These are phyloP conservation scores for Castanea crenata DNA, from an alignment of 306 rosid genomes.

Conservation along the genomic window DNA sequence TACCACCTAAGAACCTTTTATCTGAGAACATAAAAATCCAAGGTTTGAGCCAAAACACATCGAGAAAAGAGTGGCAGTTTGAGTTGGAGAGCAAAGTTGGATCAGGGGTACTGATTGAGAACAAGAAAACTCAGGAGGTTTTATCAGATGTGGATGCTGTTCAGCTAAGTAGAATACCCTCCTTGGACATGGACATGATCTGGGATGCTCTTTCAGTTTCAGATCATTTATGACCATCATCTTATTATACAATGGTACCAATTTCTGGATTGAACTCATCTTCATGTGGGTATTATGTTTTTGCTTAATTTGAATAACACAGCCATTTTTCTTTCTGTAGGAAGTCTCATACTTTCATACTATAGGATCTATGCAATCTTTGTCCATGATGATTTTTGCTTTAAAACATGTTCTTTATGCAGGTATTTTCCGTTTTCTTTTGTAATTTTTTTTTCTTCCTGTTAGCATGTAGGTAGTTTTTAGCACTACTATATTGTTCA, in stretches of 20 bases:
- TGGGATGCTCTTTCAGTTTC: conserved; percentile 89
- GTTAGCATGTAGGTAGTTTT: neutral
- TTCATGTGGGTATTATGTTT: neutral
- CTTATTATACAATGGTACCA: neutral
- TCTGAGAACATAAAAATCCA: conserved; percentile 23
- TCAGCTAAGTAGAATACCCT: conserved; percentile 92
- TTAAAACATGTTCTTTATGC: neutral
- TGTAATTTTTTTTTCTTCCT: neutral
- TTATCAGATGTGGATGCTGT: conserved; percentile 55
- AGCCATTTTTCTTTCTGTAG: conserved; percentile 1
- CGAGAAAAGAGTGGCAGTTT: conserved; percentile 37
- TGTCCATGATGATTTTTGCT: neutral
- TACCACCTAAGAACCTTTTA: conserved; percentile 19
- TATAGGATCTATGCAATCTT: neutral
- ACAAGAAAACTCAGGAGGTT: conserved; percentile 45
- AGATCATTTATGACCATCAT: conserved; percentile 38
- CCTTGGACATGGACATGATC: conserved; percentile 88
- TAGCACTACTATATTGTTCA: neutral
- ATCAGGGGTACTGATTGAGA: conserved; percentile 32
- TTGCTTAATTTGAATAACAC: neutral
- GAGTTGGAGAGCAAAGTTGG: conserved; percentile 26
- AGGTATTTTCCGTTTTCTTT: neutral
- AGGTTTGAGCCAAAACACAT: conserved; percentile 27
- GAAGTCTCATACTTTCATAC: neutral
- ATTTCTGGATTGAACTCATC: neutral